Conservation (phyloP, 2,329 filamentous ascomycete genomes). For the Nothophaeocryptopus gaeumannii region DNA sequence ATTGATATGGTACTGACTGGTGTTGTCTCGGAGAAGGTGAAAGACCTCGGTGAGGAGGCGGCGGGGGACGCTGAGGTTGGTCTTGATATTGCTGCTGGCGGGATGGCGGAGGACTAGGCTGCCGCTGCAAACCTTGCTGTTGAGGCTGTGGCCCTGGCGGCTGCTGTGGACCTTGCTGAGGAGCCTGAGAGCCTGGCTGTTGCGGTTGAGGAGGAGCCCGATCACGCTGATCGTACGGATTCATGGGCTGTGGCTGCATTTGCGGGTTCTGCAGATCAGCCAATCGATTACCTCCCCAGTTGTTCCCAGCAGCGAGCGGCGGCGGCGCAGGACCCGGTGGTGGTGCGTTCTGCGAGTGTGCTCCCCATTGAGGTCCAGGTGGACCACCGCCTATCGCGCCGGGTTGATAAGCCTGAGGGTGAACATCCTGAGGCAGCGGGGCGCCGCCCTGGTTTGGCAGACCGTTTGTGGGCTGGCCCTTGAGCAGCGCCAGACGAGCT, state of each 20-base stretch:
- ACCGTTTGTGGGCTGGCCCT: conserved; percentile 69
- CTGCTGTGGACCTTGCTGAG: conserved; percentile 41
- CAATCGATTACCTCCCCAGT: conserved; percentile 65
- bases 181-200: conserved; percentile 40
- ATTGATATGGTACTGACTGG: conserved; percentile 51
- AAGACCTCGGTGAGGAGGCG: conserved; percentile 53
- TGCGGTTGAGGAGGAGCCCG: conserved; percentile 65
- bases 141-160: conserved; percentile 1
- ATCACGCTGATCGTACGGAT: conserved; percentile 79
- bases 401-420: conserved; percentile 88
- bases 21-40: conserved; percentile 61
- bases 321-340: conserved; percentile 63
- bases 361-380: conserved; percentile 85
- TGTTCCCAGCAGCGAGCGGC: conserved; percentile 48
- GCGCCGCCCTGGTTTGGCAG: conserved; percentile 68
- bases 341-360: conserved; percentile 64
- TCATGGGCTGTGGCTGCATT: conserved; percentile 63
- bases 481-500: conserved; percentile 82
- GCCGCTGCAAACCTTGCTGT: conserved; percentile 19
- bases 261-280: conserved; percentile 70
- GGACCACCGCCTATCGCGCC: conserved; percentile 73
- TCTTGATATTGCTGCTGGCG: conserved; percentile 46
- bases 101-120: conserved; percentile 55
- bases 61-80: conserved; percentile 37
- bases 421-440: conserved; percentile 92